Evolutionary conservation across 2,329 filamentous ascomycete species (phyloP).

Genomic region (Pseudogymnoascus sp.): DNA sequence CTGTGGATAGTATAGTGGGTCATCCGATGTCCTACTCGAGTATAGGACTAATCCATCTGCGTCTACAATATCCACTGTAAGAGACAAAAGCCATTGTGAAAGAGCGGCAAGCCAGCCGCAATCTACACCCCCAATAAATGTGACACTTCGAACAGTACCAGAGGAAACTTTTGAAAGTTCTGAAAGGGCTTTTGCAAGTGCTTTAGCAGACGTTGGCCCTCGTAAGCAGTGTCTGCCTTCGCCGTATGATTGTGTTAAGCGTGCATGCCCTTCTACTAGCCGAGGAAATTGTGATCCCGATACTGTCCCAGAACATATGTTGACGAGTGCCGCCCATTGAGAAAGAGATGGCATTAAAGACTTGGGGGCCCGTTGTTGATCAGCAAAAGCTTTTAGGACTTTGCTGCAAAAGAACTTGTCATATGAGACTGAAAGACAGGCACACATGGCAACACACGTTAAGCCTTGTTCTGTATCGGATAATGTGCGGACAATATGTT

Average conservation of each 20-base stretch:
- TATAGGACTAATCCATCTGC: not conserved
- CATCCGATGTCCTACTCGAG: not conserved
- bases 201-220: not conserved
- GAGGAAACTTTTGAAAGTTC: conserved; percentile 11
- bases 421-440: conserved; percentile 16
- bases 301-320: conserved; percentile 14
- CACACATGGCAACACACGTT: conserved; percentile 16
- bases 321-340: conserved; percentile 14
- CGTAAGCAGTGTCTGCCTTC: not conserved
- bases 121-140: conserved; percentile 17
- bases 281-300: conserved; percentile 5
- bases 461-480: conserved; percentile 19
- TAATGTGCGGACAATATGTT: conserved; percentile 17
- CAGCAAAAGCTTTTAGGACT: conserved; percentile 10
- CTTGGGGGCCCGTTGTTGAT: conserved; percentile 6
- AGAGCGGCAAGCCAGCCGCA: conserved; percentile 21
- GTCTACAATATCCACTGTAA: conserved; percentile 12
- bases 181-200: conserved; percentile 5
- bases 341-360: conserved; percentile 15
- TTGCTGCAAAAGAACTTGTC: not conserved
- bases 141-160: conserved; percentile 11
- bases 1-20: not conserved
- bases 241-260: not conserved
- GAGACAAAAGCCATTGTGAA: conserved; percentile 16
- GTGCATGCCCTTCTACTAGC: not conserved